phyloP scores from a whole-genome alignment of 768 basidiomycete species.

The Pleurotus citrinopileatus region DNA sequence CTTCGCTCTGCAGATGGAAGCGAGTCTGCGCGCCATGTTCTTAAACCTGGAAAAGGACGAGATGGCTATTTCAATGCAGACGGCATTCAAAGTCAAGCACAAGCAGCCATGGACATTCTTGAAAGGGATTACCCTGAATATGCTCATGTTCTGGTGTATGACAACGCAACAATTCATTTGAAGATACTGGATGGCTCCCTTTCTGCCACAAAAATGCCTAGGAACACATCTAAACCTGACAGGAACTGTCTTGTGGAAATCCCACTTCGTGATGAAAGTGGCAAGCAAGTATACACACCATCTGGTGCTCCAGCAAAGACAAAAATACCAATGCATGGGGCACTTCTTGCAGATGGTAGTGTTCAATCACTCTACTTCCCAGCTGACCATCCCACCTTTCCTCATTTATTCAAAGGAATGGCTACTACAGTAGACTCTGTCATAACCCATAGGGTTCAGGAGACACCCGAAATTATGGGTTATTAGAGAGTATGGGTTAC shows the following conservation, averaged over 20 bases:
- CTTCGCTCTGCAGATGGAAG: constrained; percentile 12
- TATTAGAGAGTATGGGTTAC: too few species aligned
- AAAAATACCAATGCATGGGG: constrained; percentile 30
- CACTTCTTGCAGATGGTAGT: constrained; percentile 19
- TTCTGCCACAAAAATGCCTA: constrained; percentile 28
- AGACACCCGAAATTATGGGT: too few species aligned
- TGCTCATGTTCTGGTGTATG: constrained; percentile 23
- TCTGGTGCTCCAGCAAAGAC: constrained; percentile 20
- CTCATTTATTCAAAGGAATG: constrained; percentile 40
- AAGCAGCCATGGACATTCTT: constrained; percentile 23
- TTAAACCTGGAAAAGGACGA: constrained; percentile 12
- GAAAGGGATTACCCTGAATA: constrained; percentile 18
- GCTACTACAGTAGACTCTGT: too few species aligned
- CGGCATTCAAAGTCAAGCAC: constrained; percentile 21
- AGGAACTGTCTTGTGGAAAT: constrained; percentile 11
- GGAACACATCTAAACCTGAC: constrained; percentile 10
- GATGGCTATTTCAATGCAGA: constrained; percentile 25
- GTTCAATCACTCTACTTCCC: constrained; percentile 31
- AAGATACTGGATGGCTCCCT: constrained; percentile 22
- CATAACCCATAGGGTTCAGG: too few species aligned
- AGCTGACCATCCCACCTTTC: constrained; percentile 14
- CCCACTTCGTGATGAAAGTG: constrained; percentile 9
- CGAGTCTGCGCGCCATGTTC: constrained; percentile 4
- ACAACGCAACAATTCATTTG: constrained; percentile 26
- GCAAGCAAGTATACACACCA: constrained; percentile 19